Conservation (phyloP, 2,329 filamentous ascomycete genomes). For the Xylariaceae sp. region DNA sequence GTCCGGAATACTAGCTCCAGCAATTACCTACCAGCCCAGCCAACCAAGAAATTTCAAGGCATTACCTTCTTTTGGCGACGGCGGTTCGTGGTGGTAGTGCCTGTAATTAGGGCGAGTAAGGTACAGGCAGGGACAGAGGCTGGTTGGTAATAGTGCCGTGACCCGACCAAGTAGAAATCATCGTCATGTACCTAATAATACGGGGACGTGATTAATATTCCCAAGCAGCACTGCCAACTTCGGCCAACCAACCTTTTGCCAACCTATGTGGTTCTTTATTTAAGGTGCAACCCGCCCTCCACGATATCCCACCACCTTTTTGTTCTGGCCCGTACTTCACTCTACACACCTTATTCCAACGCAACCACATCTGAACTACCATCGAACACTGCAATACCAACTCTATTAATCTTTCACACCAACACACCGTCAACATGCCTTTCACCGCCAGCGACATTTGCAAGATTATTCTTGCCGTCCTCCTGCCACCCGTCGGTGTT, state of each 20-base stretch:
- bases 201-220: background rate
- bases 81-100: too few species aligned
- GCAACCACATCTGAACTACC: background rate
- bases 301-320: background rate
- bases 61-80: too few species aligned
- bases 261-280: background rate
- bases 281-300: background rate
- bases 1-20: background rate
- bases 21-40: slow-evolving; percentile 4
- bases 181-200: slow-evolving; percentile 1
- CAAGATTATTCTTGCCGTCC: slow-evolving; percentile 71
- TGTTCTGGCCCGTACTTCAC: too few species aligned
- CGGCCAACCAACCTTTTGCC: background rate
- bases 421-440: slow-evolving; percentile 38
- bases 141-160: too few species aligned
- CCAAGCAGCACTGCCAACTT: background rate
- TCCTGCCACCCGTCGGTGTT: slow-evolving; percentile 75
- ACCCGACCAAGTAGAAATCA: slow-evolving; percentile 3
- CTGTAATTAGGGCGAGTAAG: too few species aligned
- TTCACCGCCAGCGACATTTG: slow-evolving; percentile 58
- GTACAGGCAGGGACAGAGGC: too few species aligned
- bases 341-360: too few species aligned
- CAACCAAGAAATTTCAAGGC: slow-evolving; percentile 9
- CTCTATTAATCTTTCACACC: background rate
- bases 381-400: background rate